Base-by-base conservation (phyloP, 108 stramenopile genomes). In the Hondaea fermentalgiana region DNA sequence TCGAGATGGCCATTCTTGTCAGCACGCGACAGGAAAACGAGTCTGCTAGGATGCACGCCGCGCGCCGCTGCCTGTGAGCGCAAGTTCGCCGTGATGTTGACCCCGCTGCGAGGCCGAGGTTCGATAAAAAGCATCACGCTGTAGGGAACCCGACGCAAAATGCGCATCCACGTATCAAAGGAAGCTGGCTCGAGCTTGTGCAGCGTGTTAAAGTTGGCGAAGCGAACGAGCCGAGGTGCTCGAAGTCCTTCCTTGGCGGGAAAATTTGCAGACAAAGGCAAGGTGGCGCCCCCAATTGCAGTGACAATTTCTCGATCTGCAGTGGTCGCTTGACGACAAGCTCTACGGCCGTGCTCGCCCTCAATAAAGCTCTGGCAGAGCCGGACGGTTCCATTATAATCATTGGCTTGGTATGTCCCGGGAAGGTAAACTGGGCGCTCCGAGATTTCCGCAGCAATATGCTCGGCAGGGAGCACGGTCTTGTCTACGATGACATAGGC, bases 101-200 rank as follows among this genome's bases (percentile, higher is more conserved):
- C 45, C 5, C 23, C 88, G 19, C 55, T 72, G 25, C 47, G 72
- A 0, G 43, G 58, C 29, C 51, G 4, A 8, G 88, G 88, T 49
- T 25, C 53, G 17, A 93, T 42, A 44, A 93, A 88, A 5, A 91
- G 42, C 45, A 93, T 57, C 44, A 89, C 69, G 72, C 72, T 88
- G 5, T 88, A 57, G 0, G 91, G 92, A 4, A 72, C 43, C 44
- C 90, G 87, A 25, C 89, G 72, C n/a, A 94, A 49, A 4, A 92
- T 58, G 51, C 92, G 91, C 91, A 91, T 93, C 90, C 93, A 94
- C 12, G 60, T 51, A 8, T 72, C 59, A 19, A 93, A 94, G 19
- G 89, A 21, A n/a, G 21, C 76, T 10, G 92, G 91, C 59, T 93
- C 93, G 53, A 93, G 60, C 93, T 94, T 94, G 72, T 92, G 89